Percentiles rank a stretch among this genome's conserved stretches.
Conservation (phyloP, 306 rosid genomes). For the Castanopsis chinensis region DNA sequence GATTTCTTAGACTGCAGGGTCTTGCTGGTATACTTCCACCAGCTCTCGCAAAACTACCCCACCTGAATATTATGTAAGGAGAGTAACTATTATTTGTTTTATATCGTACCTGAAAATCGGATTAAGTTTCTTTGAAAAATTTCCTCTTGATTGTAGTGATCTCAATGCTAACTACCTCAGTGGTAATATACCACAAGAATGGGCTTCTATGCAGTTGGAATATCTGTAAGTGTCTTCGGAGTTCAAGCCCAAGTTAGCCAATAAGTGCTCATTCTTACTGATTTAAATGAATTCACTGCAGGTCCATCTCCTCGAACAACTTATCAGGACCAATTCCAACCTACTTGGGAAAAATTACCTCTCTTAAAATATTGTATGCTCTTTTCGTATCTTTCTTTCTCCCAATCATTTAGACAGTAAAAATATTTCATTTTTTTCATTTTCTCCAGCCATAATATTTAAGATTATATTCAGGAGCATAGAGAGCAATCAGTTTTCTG, state of each 20-base stretch:
- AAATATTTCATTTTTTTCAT: not conserved
- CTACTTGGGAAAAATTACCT: constrained; percentile 23
- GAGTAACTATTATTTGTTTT: not conserved
- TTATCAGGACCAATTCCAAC: constrained; percentile 25
- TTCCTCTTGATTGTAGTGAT: constrained; percentile 8
- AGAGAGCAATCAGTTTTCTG: constrained; percentile 13
- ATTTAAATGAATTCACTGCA: not conserved
- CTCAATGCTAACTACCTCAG: constrained; percentile 20
- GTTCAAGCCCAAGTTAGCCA: not conserved
- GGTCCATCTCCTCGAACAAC: constrained; percentile 16
- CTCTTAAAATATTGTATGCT: constrained; percentile 9
- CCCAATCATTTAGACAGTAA: too few species aligned
- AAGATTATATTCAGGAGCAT: constrained; percentile 14
- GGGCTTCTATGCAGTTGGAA: constrained; percentile 27
- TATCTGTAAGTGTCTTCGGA: constrained; percentile 14
- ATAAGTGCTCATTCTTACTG: not conserved
- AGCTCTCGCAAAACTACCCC: constrained; percentile 18
- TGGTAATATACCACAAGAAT: constrained; percentile 23
- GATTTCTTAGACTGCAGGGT: not conserved
- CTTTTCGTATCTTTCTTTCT: not conserved
- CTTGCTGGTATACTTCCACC: constrained; percentile 37
- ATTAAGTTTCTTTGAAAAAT: not conserved
- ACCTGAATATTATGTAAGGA: constrained; percentile 18
- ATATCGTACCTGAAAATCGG: not conserved
- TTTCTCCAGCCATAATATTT: not conserved